These are phyloP conservation scores for Chenopodium berlandieri DNA, from an alignment of 148 eudicot species.

Conservation along the genomic window DNA sequence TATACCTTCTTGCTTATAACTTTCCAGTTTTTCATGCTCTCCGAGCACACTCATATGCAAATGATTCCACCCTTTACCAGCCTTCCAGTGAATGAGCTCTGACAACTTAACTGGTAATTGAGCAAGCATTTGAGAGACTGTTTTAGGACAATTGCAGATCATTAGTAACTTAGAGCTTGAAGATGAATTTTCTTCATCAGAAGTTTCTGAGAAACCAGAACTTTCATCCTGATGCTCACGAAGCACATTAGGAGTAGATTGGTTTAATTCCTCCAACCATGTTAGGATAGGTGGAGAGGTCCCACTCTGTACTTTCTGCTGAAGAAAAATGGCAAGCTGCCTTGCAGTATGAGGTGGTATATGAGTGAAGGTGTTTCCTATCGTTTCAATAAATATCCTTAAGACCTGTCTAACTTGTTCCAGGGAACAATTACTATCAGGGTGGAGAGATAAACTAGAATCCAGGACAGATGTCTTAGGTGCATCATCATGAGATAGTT, in stretches of 20 bases:
- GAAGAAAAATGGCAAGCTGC: conserved; percentile 59
- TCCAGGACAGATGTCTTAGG: conserved; percentile 28
- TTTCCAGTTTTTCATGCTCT: conserved; percentile 50
- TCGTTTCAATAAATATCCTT: conserved; percentile 38
- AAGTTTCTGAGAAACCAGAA: conserved; percentile 23
- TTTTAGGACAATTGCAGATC: conserved; percentile 43
- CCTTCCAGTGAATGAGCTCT: conserved; percentile 43
- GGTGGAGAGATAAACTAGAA: conserved; percentile 27
- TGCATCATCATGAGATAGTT: conserved; percentile 24
- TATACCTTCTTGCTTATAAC: conserved; percentile 45
- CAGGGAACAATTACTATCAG: conserved; percentile 24
- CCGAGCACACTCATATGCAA: conserved; percentile 38
- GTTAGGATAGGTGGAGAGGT: conserved; percentile 30
- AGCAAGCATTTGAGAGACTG: conserved; percentile 43
- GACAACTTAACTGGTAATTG: conserved; percentile 44
- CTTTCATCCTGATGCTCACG: conserved; percentile 29
- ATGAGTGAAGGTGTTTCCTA: conserved; percentile 41
- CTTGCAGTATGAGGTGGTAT: conserved; percentile 48
- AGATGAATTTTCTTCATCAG: conserved; percentile 28
- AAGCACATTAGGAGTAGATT: conserved; percentile 26
- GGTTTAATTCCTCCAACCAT: conserved; percentile 44
- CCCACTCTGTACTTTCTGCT: conserved; percentile 49
- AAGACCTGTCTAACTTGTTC: conserved; percentile 36
- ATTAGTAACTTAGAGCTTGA: conserved; percentile 44
- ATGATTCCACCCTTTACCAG: conserved; percentile 61